Evolutionary conservation across 2,329 filamentous ascomycete species (phyloP).

Genomic region (Penicillium sp.): DNA sequence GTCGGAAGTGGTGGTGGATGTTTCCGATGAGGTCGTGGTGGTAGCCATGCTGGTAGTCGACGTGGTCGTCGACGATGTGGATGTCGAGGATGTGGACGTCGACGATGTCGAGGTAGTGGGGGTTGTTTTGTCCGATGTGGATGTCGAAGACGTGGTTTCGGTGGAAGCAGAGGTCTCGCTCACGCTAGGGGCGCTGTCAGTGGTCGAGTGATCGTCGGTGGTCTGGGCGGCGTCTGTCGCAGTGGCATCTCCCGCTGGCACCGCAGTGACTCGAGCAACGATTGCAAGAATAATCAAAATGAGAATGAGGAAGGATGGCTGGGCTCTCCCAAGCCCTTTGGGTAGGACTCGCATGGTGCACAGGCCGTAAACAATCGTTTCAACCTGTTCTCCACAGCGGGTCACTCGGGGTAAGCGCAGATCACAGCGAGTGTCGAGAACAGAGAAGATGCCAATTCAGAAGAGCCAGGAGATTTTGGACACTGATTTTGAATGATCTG

Average conservation of each 20-base stretch:
- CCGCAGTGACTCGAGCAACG: conserved; percentile 19
- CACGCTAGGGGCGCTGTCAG: background rate
- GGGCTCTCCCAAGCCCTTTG: conserved; percentile 14
- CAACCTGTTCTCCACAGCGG: conserved; percentile 23
- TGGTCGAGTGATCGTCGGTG: conserved; percentile 23
- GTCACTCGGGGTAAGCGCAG: conserved; percentile 19
- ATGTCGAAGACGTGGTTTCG: conserved; percentile 20
- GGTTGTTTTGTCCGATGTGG: conserved; percentile 14
- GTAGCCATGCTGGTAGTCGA: conserved; percentile 19
- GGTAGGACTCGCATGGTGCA: conserved; percentile 20
- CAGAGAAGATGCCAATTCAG: conserved; percentile 4
- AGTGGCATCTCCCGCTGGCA: conserved; percentile 18
- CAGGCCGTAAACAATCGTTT: conserved; percentile 17
- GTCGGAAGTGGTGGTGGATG: conserved; percentile 24
- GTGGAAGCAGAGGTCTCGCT: conserved; percentile 22
- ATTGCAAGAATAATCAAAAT: conserved; percentile 15
- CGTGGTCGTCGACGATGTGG: conserved; percentile 11
- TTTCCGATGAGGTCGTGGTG: conserved; percentile 19
- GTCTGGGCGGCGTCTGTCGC: conserved; percentile 23
- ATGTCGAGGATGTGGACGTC: conserved; percentile 14
- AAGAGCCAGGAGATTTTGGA: background rate
- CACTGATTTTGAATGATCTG: background rate
- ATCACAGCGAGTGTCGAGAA: conserved; percentile 14
- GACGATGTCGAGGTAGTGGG: conserved; percentile 15
- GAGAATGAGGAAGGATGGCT: conserved; percentile 14